These are phyloP conservation scores for Globisporangium irregulare DNA, from an alignment of 352 stramenopile species.

Conservation along the genomic window DNA sequence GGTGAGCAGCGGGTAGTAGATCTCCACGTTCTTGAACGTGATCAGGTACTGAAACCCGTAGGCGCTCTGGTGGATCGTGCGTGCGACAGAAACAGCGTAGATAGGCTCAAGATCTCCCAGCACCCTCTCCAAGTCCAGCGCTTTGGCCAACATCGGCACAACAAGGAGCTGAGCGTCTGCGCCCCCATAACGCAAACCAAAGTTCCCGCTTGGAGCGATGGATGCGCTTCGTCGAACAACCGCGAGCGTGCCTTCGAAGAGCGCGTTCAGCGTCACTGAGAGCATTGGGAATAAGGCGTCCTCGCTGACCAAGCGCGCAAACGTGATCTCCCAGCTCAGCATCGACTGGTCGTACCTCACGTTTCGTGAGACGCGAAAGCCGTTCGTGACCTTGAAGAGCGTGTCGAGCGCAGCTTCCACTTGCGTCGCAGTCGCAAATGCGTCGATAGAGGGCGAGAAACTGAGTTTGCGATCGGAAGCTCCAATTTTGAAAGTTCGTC, in stretches of 20 bases:
- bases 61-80: conserved; percentile 15
- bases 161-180: conserved; percentile 13
- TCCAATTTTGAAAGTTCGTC: conserved; percentile 39
- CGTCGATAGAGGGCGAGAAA: conserved; percentile 32
- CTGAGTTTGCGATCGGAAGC: conserved; percentile 13
- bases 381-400: conserved; percentile 24
- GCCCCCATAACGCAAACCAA: conserved; percentile 47
- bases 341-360: conserved; percentile 30
- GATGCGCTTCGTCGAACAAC: conserved; percentile 13
- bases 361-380: conserved; percentile 31
- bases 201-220: conserved; percentile 30
- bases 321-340: conserved; percentile 60
- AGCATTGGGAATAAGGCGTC: conserved; percentile 39
- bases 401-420: conserved; percentile 44
- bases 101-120: conserved; percentile 33
- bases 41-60: conserved; percentile 53
- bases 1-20: conserved; percentile 30
- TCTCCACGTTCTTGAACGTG: conserved; percentile 51
- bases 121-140: conserved; percentile 27
- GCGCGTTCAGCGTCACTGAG: conserved; percentile 22
- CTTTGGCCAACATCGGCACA: conserved; percentile 21
- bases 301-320: conserved; percentile 32
- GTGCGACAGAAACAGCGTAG: conserved; percentile 29
- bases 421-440: conserved; percentile 41
- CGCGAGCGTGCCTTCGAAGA: conserved; percentile 44